phyloP scores from a whole-genome alignment of 441 rosid species.

The Mallotus japonicus region DNA sequence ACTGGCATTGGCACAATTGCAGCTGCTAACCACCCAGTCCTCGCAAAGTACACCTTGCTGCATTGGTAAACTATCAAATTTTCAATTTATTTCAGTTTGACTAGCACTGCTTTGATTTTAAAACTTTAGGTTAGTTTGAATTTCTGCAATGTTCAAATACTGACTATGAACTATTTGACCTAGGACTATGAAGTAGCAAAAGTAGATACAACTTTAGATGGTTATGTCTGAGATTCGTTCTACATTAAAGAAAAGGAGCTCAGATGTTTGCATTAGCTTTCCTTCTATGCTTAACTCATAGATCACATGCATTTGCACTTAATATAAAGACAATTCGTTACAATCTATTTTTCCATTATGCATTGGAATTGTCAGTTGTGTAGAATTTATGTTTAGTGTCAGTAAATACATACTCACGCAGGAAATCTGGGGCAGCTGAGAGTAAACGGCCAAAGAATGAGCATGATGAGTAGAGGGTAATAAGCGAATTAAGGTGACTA shows the following conservation, averaged over 20 bases:
- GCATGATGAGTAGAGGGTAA: slow-evolving; percentile 77
- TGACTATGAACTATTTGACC: too few relatives aligned
- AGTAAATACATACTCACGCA: slow-evolving; percentile 54
- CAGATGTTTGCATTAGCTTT: not conserved
- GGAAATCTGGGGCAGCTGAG: slow-evolving; percentile 78
- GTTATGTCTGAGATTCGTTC: not conserved
- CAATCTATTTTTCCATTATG: not conserved
- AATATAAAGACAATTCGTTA: not conserved
- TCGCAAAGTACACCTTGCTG: slow-evolving; percentile 68
- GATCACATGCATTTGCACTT: not conserved
- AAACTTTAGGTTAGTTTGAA: not conserved
- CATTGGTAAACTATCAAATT: slow-evolving; percentile 23
- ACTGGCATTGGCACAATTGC: slow-evolving; percentile 66
- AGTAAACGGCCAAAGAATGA: slow-evolving; percentile 84
- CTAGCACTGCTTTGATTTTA: not conserved
- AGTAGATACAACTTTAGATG: not conserved
- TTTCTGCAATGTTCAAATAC: not conserved
- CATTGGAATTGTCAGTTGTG: not conserved
- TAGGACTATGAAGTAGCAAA: too few relatives aligned
- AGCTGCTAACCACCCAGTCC: slow-evolving; percentile 80
- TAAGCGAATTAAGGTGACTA: slow-evolving; percentile 38
- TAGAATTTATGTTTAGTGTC: not conserved
- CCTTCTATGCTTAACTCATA: not conserved
- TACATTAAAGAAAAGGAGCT: not conserved
- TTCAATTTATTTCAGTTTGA: slow-evolving; percentile 10